Evolutionary conservation across 768 basidiomycete genomes (phyloP).

Genomic region (Russula ochroleuca): DNA sequence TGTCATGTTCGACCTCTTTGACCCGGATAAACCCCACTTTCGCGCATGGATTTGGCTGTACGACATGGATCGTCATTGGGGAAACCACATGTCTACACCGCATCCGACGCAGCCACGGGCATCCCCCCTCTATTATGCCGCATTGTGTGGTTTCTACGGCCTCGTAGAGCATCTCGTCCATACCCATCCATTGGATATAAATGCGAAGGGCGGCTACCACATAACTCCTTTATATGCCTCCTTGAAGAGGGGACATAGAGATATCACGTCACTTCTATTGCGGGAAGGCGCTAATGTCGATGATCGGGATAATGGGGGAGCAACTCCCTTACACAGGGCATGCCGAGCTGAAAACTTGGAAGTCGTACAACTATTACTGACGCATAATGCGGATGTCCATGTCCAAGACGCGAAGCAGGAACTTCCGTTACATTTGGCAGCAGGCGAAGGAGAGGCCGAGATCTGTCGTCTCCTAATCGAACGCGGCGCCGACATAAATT

Average conservation of each 20-base stretch:
- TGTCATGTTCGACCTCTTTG: not conserved
- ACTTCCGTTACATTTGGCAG: not conserved
- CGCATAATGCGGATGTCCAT: not conserved
- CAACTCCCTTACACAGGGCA: not conserved
- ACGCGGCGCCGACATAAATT: not conserved
- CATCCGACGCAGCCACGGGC: not conserved
- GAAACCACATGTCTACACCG: not conserved
- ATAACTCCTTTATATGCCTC: not conserved
- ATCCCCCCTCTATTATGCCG: conserved; percentile 8
- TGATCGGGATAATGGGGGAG: not conserved
- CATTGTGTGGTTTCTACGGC: not conserved
- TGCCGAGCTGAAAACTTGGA: conserved; percentile 2
- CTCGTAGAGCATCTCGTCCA: not conserved
- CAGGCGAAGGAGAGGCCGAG: not conserved
- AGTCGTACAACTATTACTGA: not conserved
- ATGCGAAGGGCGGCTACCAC: not conserved
- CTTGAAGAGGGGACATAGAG: not conserved
- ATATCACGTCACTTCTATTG: not conserved
- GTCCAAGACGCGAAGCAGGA: not conserved
- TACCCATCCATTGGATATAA: not conserved
- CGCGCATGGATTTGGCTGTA: conserved; percentile 8
- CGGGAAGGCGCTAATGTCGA: not conserved
- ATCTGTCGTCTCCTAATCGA: not conserved
- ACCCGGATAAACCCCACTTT: not conserved
- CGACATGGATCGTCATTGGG: conserved; percentile 3